These are phyloP conservation scores for Pneumocystis oryctolagi DNA, from an alignment of 1,139 yeast genomes.

Conservation along the genomic window DNA sequence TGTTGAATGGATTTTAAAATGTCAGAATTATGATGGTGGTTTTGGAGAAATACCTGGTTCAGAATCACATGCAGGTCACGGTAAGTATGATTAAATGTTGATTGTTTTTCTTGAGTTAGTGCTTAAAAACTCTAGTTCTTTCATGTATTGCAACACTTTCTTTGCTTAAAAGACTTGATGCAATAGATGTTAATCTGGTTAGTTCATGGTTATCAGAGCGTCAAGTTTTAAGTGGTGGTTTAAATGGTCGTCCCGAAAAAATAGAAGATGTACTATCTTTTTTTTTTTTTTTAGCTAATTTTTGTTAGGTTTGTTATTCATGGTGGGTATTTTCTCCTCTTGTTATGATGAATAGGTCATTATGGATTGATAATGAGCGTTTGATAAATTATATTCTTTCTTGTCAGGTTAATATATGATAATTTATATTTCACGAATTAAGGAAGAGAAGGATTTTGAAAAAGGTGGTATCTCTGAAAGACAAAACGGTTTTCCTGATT, in stretches of 20 bases:
- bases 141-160: constrained; percentile 73
- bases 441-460: constrained; percentile 32
- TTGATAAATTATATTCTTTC: constrained; percentile 50
- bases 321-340: constrained; percentile 93
- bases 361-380: constrained; percentile 59
- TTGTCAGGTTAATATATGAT: constrained; percentile 38
- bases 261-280: constrained; percentile 57
- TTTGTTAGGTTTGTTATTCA: constrained; percentile 47
- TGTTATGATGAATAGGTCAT: constrained; percentile 46
- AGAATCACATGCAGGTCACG: constrained; percentile 86
- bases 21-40: constrained; percentile 91
- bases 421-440: background rate
- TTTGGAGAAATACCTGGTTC: constrained; percentile 91
- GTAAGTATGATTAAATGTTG: constrained; percentile 10
- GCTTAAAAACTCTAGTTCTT: constrained; percentile 33
- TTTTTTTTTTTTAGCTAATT: background rate
- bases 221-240: constrained; percentile 80
- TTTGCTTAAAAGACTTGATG: constrained; percentile 44
- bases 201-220: constrained; percentile 85
- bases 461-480: constrained; percentile 88
- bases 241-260: constrained; percentile 93
- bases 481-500: constrained; percentile 80
- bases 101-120: background rate
- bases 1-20: constrained; percentile 44
- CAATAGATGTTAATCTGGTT: constrained; percentile 39